Percentiles rank a stretch among this genome's conserved stretches.
Evolutionary conservation across 2,329 filamentous ascomycete genomes (phyloP).

Genomic region (Cryphonectria radicalis): DNA sequence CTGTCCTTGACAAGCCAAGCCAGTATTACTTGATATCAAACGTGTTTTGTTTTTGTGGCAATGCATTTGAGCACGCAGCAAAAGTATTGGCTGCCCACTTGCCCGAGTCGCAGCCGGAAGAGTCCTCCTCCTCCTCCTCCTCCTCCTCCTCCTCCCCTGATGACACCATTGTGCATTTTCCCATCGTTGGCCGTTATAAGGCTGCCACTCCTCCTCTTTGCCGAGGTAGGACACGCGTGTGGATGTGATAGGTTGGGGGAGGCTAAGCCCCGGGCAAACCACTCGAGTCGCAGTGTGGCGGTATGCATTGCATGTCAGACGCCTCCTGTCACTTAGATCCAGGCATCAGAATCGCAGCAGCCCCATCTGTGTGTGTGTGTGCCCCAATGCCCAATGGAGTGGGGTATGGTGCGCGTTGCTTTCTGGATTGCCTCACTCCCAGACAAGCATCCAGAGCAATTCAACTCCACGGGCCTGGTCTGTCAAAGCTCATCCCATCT

Average conservation of each 20-base stretch:
- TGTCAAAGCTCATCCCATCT: neutral
- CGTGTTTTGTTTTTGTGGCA: neutral
- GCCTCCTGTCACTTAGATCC: neutral
- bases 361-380: neutral
- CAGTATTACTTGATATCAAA: too few species aligned
- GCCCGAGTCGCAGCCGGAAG: too few species aligned
- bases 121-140: neutral
- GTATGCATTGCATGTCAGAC: neutral
- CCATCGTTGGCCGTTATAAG: neutral
- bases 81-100: neutral
- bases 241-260: neutral
- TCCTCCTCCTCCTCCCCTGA: neutral
- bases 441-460: neutral
- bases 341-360: neutral
- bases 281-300: neutral
- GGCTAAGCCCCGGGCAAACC: neutral
- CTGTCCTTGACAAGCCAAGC: too few species aligned
- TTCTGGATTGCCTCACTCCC: neutral
- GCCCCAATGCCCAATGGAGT: neutral
- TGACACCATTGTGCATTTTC: neutral
- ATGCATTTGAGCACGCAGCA: neutral
- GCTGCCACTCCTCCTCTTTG: neutral
- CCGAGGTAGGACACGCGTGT: neutral
- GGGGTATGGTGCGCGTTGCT: too few species aligned
- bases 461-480: neutral